Evolutionary conservation across 441 rosid genomes (phyloP).

Genomic region (Cnidoscolus chayamansa): DNA sequence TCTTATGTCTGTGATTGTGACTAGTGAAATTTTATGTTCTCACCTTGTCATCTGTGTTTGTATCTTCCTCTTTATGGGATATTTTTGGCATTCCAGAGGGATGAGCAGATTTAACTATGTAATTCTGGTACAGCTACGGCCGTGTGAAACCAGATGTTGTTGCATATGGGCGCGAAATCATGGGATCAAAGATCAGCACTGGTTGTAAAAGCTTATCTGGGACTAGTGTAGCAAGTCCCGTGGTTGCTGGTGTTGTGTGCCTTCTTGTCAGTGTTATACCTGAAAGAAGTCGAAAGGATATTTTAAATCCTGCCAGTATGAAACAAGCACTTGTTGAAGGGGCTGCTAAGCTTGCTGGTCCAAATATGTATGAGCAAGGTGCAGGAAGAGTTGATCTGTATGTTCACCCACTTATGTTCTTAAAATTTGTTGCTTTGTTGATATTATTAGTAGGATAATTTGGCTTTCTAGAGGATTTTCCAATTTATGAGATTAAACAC

Average conservation of each 20-base stretch:
- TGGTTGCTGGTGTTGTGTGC: conserved; percentile 98
- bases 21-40: not conserved
- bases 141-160: conserved; percentile 97
- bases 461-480: not conserved
- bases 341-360: conserved; percentile 93
- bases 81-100: not conserved
- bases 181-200: conserved; percentile 94
- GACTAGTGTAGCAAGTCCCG: conserved; percentile 98
- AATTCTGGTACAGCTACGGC: conserved; percentile 61
- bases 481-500: not conserved
- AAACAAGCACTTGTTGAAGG: conserved; percentile 98
- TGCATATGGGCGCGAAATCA: conserved; percentile 96
- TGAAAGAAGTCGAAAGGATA: conserved; percentile 56
- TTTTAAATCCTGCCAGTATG: conserved; percentile 97
- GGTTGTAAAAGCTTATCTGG: conserved; percentile 99
- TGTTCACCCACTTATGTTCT: conserved; percentile 32
- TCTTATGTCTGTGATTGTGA: not conserved
- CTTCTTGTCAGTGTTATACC: conserved; percentile 90
- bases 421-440: conserved; percentile 6
- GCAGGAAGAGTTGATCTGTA: conserved; percentile 97
- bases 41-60: not conserved
- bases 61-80: not conserved
- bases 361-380: conserved; percentile 96
- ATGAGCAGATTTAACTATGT: not conserved
- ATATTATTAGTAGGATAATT: not conserved